A percentile compares a stretch with the other conserved stretches of the same genome.
Conservation (phyloP, 352 stramenopile species). For the Achlya hypogyna region DNA sequence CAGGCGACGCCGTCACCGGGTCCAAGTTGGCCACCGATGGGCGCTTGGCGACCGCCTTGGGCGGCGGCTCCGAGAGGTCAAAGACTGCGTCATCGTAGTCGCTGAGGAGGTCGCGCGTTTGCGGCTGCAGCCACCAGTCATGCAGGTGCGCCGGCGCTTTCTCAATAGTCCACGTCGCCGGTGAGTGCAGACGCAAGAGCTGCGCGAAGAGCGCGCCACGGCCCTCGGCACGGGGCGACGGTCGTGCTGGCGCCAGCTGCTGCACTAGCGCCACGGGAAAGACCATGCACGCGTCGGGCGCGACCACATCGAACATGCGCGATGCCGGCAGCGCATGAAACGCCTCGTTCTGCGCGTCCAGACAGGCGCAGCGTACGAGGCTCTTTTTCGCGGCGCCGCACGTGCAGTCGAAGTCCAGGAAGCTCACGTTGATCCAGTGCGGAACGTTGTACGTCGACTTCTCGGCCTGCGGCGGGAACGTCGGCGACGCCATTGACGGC, state of each 20-base stretch:
- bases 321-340: constrained; percentile 58
- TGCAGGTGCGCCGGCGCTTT: neutral
- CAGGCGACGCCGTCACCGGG: neutral
- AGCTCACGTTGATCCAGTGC: constrained; percentile 91
- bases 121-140: constrained; percentile 5
- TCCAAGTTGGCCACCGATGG: neutral
- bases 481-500: neutral
- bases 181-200: neutral
- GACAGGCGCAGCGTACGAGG: constrained; percentile 34
- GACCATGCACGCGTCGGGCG: constrained; percentile 32
- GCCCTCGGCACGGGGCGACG: neutral
- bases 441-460: constrained; percentile 78
- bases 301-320: constrained; percentile 65
- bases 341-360: constrained; percentile 29
- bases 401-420: constrained; percentile 70
- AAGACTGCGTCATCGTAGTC: constrained; percentile 70
- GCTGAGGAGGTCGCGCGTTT: constrained; percentile 29
- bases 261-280: constrained; percentile 51
- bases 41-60: neutral
- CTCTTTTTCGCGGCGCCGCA: constrained; percentile 26
- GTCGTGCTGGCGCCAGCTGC: constrained; percentile 28
- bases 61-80: neutral
- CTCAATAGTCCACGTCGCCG: neutral
- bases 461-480: neutral
- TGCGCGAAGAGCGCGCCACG: constrained; percentile 15